Base-by-base conservation (phyloP, 805 yeast genomes). In the Wickerhamiella alocasiicola region DNA sequence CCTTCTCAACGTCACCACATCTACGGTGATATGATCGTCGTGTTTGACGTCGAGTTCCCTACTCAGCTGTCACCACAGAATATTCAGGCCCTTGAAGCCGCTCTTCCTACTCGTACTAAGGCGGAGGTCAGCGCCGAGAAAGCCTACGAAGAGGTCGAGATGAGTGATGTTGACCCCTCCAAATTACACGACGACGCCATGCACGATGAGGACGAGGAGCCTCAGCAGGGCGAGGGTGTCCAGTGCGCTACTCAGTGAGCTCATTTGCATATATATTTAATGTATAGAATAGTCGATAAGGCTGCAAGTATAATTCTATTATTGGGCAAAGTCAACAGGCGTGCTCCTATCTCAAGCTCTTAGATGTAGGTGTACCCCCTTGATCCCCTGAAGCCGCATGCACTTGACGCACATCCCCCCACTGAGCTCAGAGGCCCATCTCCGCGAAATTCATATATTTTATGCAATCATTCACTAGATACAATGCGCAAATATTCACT, bases 21-120 rank as follows among this genome's bases (percentile, higher is more conserved):
- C 48, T 70, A 61, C 55, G 99, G 99, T 64, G 76, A 84, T 66
- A 71, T 91, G 66, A 75, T 82, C 55, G 66, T 91, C 52, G 78
- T 81, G 59, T 91, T 91, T 65, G 76, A 75, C 49, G 72, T 91
- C 55, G 84, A 81, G 59, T 91, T 91, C 83, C 99, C 99, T 49
- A 58, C 60, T 40, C 63, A 69, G 41, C 71, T 94, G 36, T 55
- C 71, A 45, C 53, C 55, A 12, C 95, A 81, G 60, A 71, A 78
- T 56, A 68, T 85, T 60, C 72, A 76, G 59, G 63, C 68, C 51
- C 74, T 91, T 59, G 94, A 81, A 62, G 56, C 62, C 31, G 69
- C 84, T 36, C 71, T 91, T 60, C 97, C 98, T 31, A 62, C 88
- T 33, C 78, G 95, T 71, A 63, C 67, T 11, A 61, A 64, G 43